Conservation (phyloP, 306 rosid species). For the Pueraria montana region DNA sequence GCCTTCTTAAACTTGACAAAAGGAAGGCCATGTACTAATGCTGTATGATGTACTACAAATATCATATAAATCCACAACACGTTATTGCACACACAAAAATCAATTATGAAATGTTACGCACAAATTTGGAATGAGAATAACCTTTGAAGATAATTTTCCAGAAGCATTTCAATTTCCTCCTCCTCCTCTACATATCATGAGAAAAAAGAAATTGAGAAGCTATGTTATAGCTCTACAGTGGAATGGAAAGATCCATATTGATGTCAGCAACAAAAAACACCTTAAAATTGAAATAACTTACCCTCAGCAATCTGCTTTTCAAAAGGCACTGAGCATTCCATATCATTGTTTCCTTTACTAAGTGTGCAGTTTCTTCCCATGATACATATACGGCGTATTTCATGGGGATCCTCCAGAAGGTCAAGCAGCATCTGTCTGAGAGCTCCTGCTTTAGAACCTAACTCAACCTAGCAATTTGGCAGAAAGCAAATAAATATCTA, state of each 20-base stretch:
- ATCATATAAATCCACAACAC: conserved; percentile 36
- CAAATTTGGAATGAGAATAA: conserved; percentile 53
- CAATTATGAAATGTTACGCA: conserved; percentile 38
- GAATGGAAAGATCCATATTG: conserved; percentile 32
- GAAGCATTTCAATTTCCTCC: conserved; percentile 99
- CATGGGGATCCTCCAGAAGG: conserved; percentile 91
- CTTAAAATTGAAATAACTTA: conserved; percentile 44
- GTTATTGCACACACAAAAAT: background rate
- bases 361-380: conserved; percentile 91
- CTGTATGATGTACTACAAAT: conserved; percentile 9
- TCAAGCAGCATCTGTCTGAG: conserved; percentile 96
- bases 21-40: conserved; percentile 29
- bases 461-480: conserved; percentile 79
- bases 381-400: conserved; percentile 88
- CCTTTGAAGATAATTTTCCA: conserved; percentile 99
- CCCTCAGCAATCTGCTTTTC: conserved; percentile 97
- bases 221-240: background rate
- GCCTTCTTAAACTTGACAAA: conserved; percentile 21
- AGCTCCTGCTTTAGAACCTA: conserved; percentile 95
- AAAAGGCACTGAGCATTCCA: conserved; percentile 77
- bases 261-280: conserved; percentile 36
- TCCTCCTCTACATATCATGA: conserved; percentile 82
- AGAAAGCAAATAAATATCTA: conserved; percentile 30
- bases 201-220: conserved; percentile 43
- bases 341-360: conserved; percentile 60